A percentile compares a stretch with the other conserved stretches of the same genome.
Evolutionary conservation across 805 yeast species (phyloP).

Genomic region (Kockiozyma suomiensis): DNA sequence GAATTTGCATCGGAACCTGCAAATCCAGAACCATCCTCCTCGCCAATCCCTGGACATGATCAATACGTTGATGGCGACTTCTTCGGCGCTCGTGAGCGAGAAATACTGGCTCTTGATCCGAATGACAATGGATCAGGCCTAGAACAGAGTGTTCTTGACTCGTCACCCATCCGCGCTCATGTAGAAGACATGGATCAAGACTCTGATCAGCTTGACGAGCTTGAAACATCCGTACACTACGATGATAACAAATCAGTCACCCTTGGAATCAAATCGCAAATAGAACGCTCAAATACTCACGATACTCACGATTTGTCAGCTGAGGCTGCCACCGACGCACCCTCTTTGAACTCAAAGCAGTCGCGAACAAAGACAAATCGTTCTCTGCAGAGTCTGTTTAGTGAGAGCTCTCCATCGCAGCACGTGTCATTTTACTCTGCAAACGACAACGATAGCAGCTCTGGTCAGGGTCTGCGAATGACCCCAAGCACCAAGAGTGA

Average conservation of each 20-base stretch:
- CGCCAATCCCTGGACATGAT: slow-evolving; percentile 17
- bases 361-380: background rate
- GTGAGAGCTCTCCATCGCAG: slow-evolving; percentile 15
- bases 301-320: background rate
- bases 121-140: slow-evolving; percentile 1
- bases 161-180: background rate
- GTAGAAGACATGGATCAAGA: background rate
- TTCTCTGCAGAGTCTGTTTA: slow-evolving; percentile 1
- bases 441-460: background rate
- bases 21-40: slow-evolving; percentile 13
- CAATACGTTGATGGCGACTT: slow-evolving; percentile 20
- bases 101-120: slow-evolving; percentile 19
- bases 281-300: background rate
- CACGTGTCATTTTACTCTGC: slow-evolving; percentile 23
- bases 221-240: slow-evolving; percentile 8
- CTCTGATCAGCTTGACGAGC: background rate
- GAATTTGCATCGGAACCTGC: slow-evolving; percentile 21
- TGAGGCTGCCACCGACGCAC: background rate
- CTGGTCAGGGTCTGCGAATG: background rate
- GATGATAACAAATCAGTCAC: background rate
- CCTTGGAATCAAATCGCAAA: background rate
- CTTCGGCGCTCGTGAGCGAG: slow-evolving; percentile 26
- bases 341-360: background rate
- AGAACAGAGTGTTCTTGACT: background rate
- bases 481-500: background rate